Evolutionary conservation across 176 grass and related monocot species (phyloP).

Genomic region (Triticum aestivum): IWGSC_CS_RefSeq_v2.1 NC_057806.1:416353225-416353724

Average conservation of each 20-base stretch:
- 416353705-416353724: slow-evolving; percentile 85
- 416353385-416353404: no score
- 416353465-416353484: not conserved
- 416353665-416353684: not conserved
- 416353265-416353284: no score
- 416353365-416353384: no score
- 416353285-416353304: no score
- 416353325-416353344: no score
- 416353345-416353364: no score
- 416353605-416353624: not conserved
- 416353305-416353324: no score
- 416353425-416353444: not conserved
- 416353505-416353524: not conserved
- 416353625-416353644: slow-evolving; percentile 36
- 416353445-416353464: not conserved
- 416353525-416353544: not conserved
- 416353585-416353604: slow-evolving; percentile 21
- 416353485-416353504: not conserved
- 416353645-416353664: not conserved
- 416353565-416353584: slow-evolving; percentile 42
- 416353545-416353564: no score
- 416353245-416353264: no score
- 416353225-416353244: no score
- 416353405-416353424: not conserved
- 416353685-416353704: slow-evolving; percentile 65